Conservation (phyloP, 192 early-diverging fungal species). For the Podila minutissima region DNA sequence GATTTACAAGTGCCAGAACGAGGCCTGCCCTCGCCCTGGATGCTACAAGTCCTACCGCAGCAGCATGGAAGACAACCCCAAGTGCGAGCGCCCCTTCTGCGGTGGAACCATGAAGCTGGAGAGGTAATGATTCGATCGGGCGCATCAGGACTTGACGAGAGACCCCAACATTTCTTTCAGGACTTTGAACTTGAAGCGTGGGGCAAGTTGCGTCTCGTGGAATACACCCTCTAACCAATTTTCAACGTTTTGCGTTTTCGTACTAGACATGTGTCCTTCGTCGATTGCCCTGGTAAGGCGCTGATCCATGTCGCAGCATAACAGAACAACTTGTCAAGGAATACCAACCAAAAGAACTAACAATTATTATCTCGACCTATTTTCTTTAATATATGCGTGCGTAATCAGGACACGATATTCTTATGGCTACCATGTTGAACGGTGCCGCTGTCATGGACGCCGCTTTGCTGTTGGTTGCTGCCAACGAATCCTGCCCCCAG, state of each 20-base stretch:
- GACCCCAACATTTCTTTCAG: too few species aligned
- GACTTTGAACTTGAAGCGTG: background rate
- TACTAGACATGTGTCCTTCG: constrained; percentile 93
- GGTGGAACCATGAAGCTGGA: constrained; percentile 86
- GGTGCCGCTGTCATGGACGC: constrained; percentile 99
- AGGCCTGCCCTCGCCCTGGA: constrained; percentile 93
- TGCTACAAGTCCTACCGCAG: constrained; percentile 93
- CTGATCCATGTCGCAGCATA: too few species aligned
- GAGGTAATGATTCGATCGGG: constrained; percentile 51
- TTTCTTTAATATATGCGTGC: background rate
- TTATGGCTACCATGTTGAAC: constrained; percentile 99
- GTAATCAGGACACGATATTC: constrained; percentile 87
- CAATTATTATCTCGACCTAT: background rate
- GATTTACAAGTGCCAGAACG: constrained; percentile 98
- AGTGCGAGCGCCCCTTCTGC: constrained; percentile 90
- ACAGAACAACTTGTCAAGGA: too few species aligned
- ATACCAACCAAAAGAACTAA: background rate
- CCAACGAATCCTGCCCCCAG: constrained; percentile 98
- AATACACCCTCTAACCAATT: background rate
- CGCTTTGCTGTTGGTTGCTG: constrained; percentile 95
- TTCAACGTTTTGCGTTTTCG: background rate
- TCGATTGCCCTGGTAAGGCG: constrained; percentile 91
- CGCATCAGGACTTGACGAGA: too few species aligned
- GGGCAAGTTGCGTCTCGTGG: background rate
- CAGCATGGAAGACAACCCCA: constrained; percentile 85